Conservation (phyloP, 495 filamentous ascomycete genomes). For the Daldinia caldariorum region DNA sequence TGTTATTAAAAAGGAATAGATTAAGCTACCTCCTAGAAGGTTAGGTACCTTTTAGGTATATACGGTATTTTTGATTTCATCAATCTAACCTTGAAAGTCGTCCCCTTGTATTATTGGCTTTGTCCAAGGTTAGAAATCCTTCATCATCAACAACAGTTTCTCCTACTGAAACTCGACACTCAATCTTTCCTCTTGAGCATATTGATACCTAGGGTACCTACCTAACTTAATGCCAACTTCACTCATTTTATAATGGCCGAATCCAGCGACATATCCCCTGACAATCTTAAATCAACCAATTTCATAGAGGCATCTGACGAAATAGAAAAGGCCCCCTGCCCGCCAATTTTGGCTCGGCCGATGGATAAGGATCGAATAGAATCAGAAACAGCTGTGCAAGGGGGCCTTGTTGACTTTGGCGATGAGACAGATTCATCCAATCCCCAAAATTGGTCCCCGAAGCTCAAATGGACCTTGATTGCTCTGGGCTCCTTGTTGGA, state of each 20-base stretch:
- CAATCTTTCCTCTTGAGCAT: not conserved
- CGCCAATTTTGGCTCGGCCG: not conserved
- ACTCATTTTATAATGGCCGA: not conserved
- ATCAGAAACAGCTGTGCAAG: not conserved
- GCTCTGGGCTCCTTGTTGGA: slow-evolving; percentile 14
- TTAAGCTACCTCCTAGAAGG: too few relatives aligned
- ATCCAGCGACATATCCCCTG: not conserved
- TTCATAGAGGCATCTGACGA: not conserved
- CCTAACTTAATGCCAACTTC: not conserved
- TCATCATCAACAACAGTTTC: too few relatives aligned
- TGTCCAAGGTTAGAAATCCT: too few relatives aligned
- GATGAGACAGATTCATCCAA: slow-evolving; percentile 10
- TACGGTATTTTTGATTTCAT: too few relatives aligned
- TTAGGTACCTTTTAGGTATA: too few relatives aligned
- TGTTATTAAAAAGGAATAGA: too few relatives aligned
- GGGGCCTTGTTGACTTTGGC: slow-evolving; percentile 8
- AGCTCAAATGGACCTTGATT: slow-evolving; percentile 24
- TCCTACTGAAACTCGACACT: not conserved
- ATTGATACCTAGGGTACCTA: not conserved
- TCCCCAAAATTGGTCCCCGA: slow-evolving; percentile 26
- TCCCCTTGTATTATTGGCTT: too few relatives aligned
- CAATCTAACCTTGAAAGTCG: too few relatives aligned
- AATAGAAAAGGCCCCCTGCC: not conserved
- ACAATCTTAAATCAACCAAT: not conserved
- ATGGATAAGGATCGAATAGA: not conserved